phyloP scores from a whole-genome alignment of 2,329 filamentous ascomycete genomes.

The Xylaria sp. region DNA sequence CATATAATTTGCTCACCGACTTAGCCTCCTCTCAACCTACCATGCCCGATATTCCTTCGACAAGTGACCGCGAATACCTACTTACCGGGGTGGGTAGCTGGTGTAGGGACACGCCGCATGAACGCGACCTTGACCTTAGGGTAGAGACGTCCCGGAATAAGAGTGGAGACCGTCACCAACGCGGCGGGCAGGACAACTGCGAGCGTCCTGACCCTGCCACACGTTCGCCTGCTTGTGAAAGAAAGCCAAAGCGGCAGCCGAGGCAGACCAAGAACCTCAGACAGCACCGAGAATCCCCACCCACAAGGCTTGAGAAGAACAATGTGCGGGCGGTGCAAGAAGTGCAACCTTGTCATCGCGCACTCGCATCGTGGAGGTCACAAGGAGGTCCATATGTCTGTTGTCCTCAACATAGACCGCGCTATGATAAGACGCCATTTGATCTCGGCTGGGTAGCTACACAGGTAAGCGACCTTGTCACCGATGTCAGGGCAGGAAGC shows the following conservation, averaged over 20 bases:
- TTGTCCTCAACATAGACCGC: background rate
- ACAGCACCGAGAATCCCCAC: background rate
- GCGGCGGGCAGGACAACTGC: background rate
- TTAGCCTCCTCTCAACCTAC: background rate
- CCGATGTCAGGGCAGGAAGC: background rate
- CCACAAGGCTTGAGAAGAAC: background rate
- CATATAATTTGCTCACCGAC: background rate
- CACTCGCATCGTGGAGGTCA: constrained; percentile 10
- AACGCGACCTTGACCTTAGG: background rate
- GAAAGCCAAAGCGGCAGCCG: background rate
- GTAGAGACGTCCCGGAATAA: background rate
- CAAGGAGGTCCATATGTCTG: constrained; percentile 6
- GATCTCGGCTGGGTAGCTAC: background rate
- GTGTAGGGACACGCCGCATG: constrained; percentile 6
- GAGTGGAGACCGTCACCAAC: background rate
- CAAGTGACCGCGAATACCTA: constrained; percentile 6
- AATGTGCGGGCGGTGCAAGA: constrained; percentile 1
- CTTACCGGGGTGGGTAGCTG: constrained; percentile 16
- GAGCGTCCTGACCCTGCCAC: background rate
- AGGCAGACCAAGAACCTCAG: constrained; percentile 1
- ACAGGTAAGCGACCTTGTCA: background rate
- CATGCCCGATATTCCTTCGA: background rate
- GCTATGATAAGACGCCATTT: background rate
- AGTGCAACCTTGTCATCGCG: constrained; percentile 2
- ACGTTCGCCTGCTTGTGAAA: background rate